Evolutionary conservation across 257 asterid species (phyloP), one percentile per base, ranked within the genome.

Genomic region (Gentiana macrophylla): DNA sequence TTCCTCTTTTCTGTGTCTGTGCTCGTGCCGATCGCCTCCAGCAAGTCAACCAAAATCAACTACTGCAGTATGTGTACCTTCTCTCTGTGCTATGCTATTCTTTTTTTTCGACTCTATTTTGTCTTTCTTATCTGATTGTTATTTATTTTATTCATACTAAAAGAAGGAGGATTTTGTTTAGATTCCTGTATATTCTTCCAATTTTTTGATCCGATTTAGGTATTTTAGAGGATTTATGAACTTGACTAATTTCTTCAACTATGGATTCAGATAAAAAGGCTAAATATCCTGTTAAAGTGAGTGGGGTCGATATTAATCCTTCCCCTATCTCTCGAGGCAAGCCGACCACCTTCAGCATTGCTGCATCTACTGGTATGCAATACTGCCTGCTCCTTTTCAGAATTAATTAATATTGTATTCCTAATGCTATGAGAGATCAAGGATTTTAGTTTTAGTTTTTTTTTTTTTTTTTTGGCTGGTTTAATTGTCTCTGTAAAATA

Each of bases 261-360:
- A 24, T 24, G 24, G 12, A 58, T 75, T 77, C 85, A 90, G 95
- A 57, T 62, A 75, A 65, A 59, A 82, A 72, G 80, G 64, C 67
- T 24, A 32, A 68, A 32, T 84, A 89, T 59, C 66, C 74, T 61
- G 98, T 91, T 48, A 74, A 83, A 71, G 92, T 91, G 60, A 74
- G 65, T 57, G 75, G 70, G 3, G 72, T 87, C 11, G 92, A 84
- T 2, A 84, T 91, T 13, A 37, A 73, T 11, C 98, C 98, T 5
- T 84, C 66, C 71, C 96, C 98, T 4, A 73, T 87, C 32, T 38
- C 69, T 37, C 77, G 73, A 53, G 79, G 83, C 70, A 68, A 72
- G 69, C 50, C 64, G 6, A 75, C 98, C 41, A 80, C 83, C 54
- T 91, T 86, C 56, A 63, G 70, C n/a, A 74, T 91, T 52, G 24